A percentile compares a stretch with the other conserved stretches of the same genome.
Conservation (phyloP, 164 flowering plant genomes). For the Magnolia officinalis region DNA sequence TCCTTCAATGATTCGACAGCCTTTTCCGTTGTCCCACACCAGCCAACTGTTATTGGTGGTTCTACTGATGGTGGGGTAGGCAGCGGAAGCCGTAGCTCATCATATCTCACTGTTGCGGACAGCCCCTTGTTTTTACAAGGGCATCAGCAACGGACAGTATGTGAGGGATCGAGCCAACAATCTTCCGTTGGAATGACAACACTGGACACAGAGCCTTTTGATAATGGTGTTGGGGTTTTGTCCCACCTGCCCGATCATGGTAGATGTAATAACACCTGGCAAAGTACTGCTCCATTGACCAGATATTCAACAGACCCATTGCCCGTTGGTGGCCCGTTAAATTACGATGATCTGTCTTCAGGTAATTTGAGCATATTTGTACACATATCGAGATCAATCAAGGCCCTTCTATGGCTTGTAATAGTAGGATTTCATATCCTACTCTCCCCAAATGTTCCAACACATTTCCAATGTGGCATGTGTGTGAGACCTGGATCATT, state of each 20-base stretch:
- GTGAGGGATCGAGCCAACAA: conserved; percentile 28
- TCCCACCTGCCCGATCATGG: conserved; percentile 36
- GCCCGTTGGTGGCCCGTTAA: conserved; percentile 24
- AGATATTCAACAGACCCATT: conserved; percentile 32
- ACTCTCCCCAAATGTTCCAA: no score
- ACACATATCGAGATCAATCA: conserved; percentile 21
- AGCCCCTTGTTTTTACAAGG: conserved; percentile 38
- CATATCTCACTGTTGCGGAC: conserved; percentile 32
- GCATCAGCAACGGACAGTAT: conserved; percentile 27
- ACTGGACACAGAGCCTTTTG: conserved; percentile 21
- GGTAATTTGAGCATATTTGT: conserved; percentile 27
- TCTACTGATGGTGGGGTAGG: conserved; percentile 26
- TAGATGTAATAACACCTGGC: conserved; percentile 46
- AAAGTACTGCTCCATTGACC: conserved; percentile 34
- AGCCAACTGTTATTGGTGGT: conserved; percentile 18
- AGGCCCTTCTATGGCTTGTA: no score
- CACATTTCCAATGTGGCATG: no score
- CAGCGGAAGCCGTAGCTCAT: conserved; percentile 24
- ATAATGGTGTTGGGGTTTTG: conserved; percentile 21
- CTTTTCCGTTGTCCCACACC: conserved; percentile 27
- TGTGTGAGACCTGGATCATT: no score
- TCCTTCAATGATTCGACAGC: conserved; percentile 20
- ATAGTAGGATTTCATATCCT: no score
- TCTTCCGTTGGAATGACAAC: conserved; percentile 26
- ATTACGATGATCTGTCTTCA: conserved; percentile 21